Conservation (phyloP, 768 basidiomycete species). For the Mycena capillaripes region DNA sequence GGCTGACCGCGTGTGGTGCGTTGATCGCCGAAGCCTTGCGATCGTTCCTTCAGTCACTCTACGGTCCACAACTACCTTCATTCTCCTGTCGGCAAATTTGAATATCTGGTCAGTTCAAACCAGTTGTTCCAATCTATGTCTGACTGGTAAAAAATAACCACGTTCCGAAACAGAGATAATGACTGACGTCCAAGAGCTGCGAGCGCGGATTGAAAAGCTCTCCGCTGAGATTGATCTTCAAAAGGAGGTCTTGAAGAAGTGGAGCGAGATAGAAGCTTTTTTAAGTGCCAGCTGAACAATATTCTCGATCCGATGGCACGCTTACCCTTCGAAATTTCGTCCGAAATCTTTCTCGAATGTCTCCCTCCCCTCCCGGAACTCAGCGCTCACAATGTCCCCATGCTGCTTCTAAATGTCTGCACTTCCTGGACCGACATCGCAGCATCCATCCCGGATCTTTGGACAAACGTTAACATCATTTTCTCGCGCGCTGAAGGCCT, state of each 20-base stretch:
- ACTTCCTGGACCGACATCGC: background rate
- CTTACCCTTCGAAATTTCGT: conserved; percentile 1
- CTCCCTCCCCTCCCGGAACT: background rate
- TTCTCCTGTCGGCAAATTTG: no score
- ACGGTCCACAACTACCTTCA: no score
- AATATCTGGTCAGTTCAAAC: no score
- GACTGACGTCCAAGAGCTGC: background rate
- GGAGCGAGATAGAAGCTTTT: background rate
- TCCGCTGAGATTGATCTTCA: background rate
- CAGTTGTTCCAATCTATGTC: no score
- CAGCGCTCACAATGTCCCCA: background rate
- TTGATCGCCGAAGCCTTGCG: no score
- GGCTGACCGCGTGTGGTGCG: no score
- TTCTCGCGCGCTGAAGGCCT: background rate
- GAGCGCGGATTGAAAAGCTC: background rate
- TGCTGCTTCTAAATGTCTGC: background rate
- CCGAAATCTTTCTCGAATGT: background rate
- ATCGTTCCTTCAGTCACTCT: no score
- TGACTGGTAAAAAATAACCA: no score
- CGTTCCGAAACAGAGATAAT: no score
- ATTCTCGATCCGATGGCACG: background rate
- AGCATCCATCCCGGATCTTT: background rate
- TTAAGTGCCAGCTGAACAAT: background rate
- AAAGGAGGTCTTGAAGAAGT: background rate
- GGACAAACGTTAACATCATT: background rate